A percentile compares a stretch with the other conserved stretches of the same genome.
These are phyloP conservation scores for Pestalotiopsis fici DNA, from an alignment of 2,329 filamentous ascomycete genomes.

Conservation along the genomic window DNA sequence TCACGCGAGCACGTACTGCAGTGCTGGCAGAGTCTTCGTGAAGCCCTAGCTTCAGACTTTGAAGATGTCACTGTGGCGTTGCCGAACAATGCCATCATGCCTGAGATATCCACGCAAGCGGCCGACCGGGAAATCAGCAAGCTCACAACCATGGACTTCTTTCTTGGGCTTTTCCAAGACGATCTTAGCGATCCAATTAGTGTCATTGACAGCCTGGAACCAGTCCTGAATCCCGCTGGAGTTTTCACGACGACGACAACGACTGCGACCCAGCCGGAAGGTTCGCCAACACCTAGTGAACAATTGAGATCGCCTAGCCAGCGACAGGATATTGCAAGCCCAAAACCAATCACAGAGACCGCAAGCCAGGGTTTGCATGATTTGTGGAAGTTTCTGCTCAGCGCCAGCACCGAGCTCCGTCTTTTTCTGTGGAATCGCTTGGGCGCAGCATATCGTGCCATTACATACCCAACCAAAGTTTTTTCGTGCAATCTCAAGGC, in stretches of 20 bases:
- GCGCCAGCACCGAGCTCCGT: conserved; percentile 78
- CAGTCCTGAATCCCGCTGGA: conserved; percentile 76
- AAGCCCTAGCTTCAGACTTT: conserved; percentile 44
- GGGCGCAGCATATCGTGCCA: conserved; percentile 83
- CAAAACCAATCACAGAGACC: conserved; percentile 48
- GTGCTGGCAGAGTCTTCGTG: conserved; percentile 60
- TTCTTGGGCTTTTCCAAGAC: conserved; percentile 84
- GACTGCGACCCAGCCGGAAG: conserved; percentile 14
- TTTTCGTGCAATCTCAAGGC: conserved; percentile 85
- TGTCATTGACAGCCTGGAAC: conserved; percentile 90
- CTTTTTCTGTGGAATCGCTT: conserved; percentile 89
- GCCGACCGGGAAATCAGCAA: conserved; percentile 90
- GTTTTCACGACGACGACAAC: conserved; percentile 41
- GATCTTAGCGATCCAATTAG: conserved; percentile 78
- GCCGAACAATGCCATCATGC: conserved; percentile 86
- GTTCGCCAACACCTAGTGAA: conserved; percentile 17
- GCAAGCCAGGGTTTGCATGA: conserved; percentile 66
- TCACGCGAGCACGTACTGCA: conserved; percentile 57
- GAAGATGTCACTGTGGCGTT: conserved; percentile 55
- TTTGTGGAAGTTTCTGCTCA: conserved; percentile 81
- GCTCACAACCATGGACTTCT: conserved; percentile 95
- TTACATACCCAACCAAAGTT: conserved; percentile 84
- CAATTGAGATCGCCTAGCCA: conserved; percentile 12
- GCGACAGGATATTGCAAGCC: conserved; percentile 18
- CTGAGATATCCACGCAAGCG: conserved; percentile 79